These are phyloP conservation scores for Teunomyces tritomae DNA, from an alignment of 805 yeast genomes.

Conservation along the genomic window DNA sequence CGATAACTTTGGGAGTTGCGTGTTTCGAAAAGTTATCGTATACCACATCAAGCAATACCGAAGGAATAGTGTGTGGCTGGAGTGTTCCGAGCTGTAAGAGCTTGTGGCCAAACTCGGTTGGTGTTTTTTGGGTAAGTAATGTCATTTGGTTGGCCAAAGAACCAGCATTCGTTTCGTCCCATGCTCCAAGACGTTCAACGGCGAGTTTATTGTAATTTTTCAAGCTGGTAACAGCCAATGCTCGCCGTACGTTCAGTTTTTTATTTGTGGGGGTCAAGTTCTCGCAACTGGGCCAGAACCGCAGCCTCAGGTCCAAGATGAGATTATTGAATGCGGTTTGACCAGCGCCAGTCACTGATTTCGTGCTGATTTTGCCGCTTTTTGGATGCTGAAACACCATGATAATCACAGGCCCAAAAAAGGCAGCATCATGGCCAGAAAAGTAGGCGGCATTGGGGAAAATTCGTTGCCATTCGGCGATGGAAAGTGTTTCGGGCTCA, in stretches of 20 bases:
- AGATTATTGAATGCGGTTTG: constrained; percentile 56
- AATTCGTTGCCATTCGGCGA: not conserved
- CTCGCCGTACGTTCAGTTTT: constrained; percentile 61
- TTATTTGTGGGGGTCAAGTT: constrained; percentile 53
- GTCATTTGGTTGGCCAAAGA: constrained; percentile 65
- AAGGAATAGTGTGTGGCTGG: constrained; percentile 47
- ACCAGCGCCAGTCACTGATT: constrained; percentile 66
- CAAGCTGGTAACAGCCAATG: constrained; percentile 72
- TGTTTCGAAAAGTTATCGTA: constrained; percentile 50
- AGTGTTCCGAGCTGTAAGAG: constrained; percentile 58
- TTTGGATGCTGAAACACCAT: constrained; percentile 50
- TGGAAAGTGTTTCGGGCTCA: not conserved
- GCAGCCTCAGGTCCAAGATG: constrained; percentile 56
- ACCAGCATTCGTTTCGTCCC: constrained; percentile 87
- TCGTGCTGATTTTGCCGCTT: constrained; percentile 48
- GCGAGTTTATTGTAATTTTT: constrained; percentile 63
- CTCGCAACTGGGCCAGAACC: constrained; percentile 76
- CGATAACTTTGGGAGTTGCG: constrained; percentile 41
- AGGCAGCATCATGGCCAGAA: constrained; percentile 43
- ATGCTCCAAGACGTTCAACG: constrained; percentile 12
- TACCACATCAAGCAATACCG: constrained; percentile 69
- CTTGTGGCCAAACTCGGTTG: constrained; percentile 55
- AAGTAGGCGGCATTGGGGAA: constrained; percentile 21
- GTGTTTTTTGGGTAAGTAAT: constrained; percentile 50
- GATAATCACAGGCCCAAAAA: constrained; percentile 46